phyloP scores from a whole-genome alignment of 257 asterid genomes.

The Solanum appendiculatum region DNA sequence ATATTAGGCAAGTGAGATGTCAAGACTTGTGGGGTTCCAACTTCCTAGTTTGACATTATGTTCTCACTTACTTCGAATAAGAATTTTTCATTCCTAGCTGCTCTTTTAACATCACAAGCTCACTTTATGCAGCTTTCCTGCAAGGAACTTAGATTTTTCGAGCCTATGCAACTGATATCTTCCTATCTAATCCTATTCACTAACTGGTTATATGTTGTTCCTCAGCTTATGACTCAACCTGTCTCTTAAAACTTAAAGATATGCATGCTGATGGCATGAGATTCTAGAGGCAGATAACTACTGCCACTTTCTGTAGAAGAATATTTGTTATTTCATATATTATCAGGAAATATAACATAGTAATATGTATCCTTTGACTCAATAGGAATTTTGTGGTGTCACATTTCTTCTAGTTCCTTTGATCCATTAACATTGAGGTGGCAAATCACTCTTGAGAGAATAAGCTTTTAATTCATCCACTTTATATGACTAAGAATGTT shows the following conservation, averaged over 20 bases:
- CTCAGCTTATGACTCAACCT: not conserved
- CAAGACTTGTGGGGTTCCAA: not conserved
- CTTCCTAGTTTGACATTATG: not conserved
- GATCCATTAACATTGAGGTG: not conserved
- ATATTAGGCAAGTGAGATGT: not conserved
- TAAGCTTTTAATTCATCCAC: not conserved
- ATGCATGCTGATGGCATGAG: not conserved
- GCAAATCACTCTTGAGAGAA: not conserved
- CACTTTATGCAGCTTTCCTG: not conserved
- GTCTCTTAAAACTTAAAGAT: not conserved
- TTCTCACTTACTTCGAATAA: not conserved
- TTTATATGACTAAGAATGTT: not conserved
- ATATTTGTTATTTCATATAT: not conserved
- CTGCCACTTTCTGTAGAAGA: not conserved
- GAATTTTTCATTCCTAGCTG: not conserved
- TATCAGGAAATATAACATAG: not conserved
- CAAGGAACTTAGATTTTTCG: not conserved
- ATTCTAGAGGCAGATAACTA: not conserved
- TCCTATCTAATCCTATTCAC: not conserved
- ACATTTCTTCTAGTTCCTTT: not conserved
- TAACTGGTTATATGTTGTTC: not conserved
- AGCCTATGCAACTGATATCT: not conserved
- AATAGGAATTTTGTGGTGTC: not conserved
- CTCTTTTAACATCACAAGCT: not conserved
- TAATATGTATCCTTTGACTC: not conserved